A percentile compares a stretch with the other conserved stretches of the same genome.
Conservation (phyloP, 768 basidiomycete genomes). For the Tricholoma sp. region DNA sequence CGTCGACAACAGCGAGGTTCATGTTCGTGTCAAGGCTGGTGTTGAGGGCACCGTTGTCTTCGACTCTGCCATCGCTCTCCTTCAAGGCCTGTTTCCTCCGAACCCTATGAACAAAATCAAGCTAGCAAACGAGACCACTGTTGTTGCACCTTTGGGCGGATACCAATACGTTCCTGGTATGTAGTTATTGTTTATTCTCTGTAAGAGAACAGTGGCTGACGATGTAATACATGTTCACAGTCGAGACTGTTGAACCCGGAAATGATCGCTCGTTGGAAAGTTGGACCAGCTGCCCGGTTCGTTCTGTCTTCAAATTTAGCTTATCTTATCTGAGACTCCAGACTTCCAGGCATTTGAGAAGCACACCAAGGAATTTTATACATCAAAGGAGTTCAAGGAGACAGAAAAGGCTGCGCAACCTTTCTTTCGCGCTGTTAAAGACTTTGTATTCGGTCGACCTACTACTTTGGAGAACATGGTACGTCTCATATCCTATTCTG, state of each 20-base stretch:
- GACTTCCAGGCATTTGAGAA: conserved; percentile 52
- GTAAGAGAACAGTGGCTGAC: conserved; percentile 1
- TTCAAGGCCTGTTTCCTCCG: conserved; percentile 88
- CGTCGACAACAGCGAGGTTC: conserved; percentile 69
- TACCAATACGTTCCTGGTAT: conserved; percentile 84
- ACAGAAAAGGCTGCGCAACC: conserved; percentile 49
- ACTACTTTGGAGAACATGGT: conserved; percentile 67
- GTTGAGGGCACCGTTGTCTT: conserved; percentile 84
- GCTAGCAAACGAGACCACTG: conserved; percentile 72
- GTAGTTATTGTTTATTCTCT: conserved; percentile 11
- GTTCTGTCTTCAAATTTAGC: conserved; percentile 6
- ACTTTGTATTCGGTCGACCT: conserved; percentile 68
- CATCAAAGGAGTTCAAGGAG: conserved; percentile 62
- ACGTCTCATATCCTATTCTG: conserved; percentile 20
- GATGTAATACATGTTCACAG: conserved; percentile 25
- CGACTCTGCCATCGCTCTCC: conserved; percentile 78
- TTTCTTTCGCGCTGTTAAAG: conserved; percentile 63
- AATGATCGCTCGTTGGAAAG: conserved; percentile 82
- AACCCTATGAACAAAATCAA: conserved; percentile 63
- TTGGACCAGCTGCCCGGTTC: conserved; percentile 58
- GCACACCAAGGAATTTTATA: conserved; percentile 56
- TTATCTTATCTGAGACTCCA: neutral
- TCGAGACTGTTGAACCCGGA: conserved; percentile 82
- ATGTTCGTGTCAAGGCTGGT: conserved; percentile 76
- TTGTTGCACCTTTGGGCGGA: conserved; percentile 71